These are phyloP conservation scores for Gaertneriomyces semiglobifer DNA, from an alignment of 192 early-diverging fungal genomes.

Conservation along the genomic window DNA sequence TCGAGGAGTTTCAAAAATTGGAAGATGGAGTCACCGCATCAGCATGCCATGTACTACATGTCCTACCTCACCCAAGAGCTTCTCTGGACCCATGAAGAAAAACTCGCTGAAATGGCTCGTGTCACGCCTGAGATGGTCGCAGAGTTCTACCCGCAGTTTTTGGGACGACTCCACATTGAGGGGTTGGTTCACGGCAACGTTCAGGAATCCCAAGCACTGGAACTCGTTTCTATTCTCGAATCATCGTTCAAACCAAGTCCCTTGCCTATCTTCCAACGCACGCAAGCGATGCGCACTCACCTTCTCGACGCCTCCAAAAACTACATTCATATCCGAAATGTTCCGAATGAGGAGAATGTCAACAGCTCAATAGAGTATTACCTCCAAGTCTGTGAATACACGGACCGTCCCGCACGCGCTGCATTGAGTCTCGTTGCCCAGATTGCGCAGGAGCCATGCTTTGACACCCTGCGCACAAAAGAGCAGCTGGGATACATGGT, in stretches of 20 bases:
- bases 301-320: constrained; percentile 45
- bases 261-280: constrained; percentile 50
- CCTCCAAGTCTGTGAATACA: constrained; percentile 72
- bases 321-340: constrained; percentile 44
- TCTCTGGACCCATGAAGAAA: constrained; percentile 77
- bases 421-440: constrained; percentile 71
- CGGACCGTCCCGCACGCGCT: constrained; percentile 61
- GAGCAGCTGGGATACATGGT: constrained; percentile 73
- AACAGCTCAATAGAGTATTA: constrained; percentile 88
- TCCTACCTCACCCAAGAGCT: constrained; percentile 71
- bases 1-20: constrained; percentile 74
- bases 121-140: constrained; percentile 72
- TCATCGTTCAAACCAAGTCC: constrained; percentile 57
- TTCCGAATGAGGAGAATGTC: constrained; percentile 75
- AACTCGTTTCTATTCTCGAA: constrained; percentile 57
- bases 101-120: constrained; percentile 64
- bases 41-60: constrained; percentile 73
- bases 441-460: constrained; percentile 84
- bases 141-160: constrained; percentile 69
- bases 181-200: constrained; percentile 88
- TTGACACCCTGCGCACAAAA: constrained; percentile 91
- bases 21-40: constrained; percentile 71
- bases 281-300: constrained; percentile 53
- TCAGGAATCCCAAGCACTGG: constrained; percentile 61
- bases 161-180: constrained; percentile 69